Evolutionary conservation across 148 eudicot genomes (phyloP), one percentile per base, ranked within the genome.

Genomic region (Vaccinium myrtillus): DNA sequence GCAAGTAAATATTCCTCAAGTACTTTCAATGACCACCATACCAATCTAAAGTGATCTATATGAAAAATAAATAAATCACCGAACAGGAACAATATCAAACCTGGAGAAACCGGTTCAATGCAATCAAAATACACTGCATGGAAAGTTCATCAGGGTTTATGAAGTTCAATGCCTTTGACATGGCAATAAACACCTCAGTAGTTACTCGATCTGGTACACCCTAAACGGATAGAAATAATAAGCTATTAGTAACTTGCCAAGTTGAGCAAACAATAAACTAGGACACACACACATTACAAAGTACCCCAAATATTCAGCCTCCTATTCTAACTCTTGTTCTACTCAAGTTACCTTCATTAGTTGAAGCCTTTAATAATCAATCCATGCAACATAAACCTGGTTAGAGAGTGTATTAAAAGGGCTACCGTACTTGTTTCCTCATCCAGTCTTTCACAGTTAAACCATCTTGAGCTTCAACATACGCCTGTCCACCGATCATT

Each of bases 401-500:
- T 58, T 16, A 67, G 73, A 79, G 79, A 63, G 65, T 36, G 59
- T 78, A 71, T 79, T 21, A 84, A 80, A 82, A 82, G 30, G 75
- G 70, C 79, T 78, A 73, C 88, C 92, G 56, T 89, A 97, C 99
- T 87, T 94, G 99, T 86, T 97, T 94, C 81, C 90, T 94, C 98
- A 97, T 97, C 99, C 98, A 97, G 84, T 97, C 98, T 91, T 95
- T 71, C 73, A 97, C 99, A 84, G 94, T 90, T 74, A 94, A 89
- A 75, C 98, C 98, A 91, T 97, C 99, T 87, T 97, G 99, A 75
- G 99, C 99, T 86, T 95, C 98, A 43, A 97, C 99, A 88, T 97
- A 97, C 19, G 98, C 65, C 82, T 97, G 98, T 50, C 99, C 98
- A 82, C 99, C 98, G 50, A 92, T 25, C 82, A 95, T 97, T 75